Conservation (phyloP, 805 yeast genomes). For the Schwanniomyces occidentalis region DNA sequence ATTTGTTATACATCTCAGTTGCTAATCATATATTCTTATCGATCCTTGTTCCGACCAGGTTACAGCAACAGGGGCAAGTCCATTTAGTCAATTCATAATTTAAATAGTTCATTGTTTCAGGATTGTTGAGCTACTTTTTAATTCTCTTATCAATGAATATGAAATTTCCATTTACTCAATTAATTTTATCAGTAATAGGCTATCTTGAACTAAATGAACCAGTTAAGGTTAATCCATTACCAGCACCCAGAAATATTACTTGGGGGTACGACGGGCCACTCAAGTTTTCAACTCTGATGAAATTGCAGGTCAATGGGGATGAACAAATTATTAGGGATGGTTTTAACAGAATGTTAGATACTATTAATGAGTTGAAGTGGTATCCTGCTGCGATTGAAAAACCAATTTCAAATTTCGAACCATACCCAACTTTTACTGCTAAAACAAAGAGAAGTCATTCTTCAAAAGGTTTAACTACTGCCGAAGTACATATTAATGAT, state of each 20-base stretch:
- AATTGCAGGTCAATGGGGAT: slow-evolving; percentile 5
- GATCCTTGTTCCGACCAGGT: background rate
- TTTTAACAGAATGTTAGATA: slow-evolving; percentile 19
- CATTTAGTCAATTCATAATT: background rate
- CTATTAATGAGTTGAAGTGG: slow-evolving; percentile 27
- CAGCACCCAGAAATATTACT: slow-evolving; percentile 21
- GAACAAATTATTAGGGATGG: slow-evolving; percentile 20
- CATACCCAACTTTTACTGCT: slow-evolving; percentile 13
- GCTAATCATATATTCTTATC: too few relatives aligned
- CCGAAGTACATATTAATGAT: slow-evolving; percentile 6
- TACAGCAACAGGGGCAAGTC: background rate
- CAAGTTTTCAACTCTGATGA: slow-evolving; percentile 3
- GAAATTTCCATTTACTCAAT: background rate
- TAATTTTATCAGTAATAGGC: background rate
- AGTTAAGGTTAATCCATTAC: slow-evolving; percentile 22
- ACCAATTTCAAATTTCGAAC: slow-evolving; percentile 18
- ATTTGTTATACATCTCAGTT: too few relatives aligned
- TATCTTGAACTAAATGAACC: slow-evolving; percentile 4
- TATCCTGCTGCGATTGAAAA: slow-evolving; percentile 32
- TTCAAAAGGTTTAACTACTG: background rate
- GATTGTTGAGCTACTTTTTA: background rate
- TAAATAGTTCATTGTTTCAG: background rate
- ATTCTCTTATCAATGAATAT: background rate
- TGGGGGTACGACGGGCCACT: slow-evolving; percentile 18
- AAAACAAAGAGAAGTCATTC: slow-evolving; percentile 1